Percentiles rank a stretch among this genome's conserved stretches.
These are phyloP conservation scores for Pholiota molesta DNA, from an alignment of 768 basidiomycete genomes.

Conservation along the genomic window DNA sequence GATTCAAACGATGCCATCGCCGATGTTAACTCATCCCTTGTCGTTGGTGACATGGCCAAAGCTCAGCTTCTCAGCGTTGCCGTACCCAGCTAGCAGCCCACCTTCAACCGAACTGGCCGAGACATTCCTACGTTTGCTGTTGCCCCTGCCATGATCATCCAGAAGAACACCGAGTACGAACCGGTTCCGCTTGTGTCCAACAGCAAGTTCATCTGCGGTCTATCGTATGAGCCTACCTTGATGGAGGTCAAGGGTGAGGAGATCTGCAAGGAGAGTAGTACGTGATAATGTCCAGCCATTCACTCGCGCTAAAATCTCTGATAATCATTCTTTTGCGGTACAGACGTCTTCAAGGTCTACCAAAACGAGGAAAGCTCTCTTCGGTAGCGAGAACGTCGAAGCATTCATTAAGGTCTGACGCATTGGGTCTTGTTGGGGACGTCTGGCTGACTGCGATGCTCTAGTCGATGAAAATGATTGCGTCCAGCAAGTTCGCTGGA, in stretches of 20 bases:
- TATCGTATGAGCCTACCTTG: slow-evolving; percentile 83
- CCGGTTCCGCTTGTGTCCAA: slow-evolving; percentile 72
- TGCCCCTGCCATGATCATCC: slow-evolving; percentile 17
- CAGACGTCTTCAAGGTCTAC: slow-evolving; percentile 91
- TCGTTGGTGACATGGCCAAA: slow-evolving; percentile 93
- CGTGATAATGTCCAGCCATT: slow-evolving; percentile 30
- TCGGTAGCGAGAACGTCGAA: too few species aligned
- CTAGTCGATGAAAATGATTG: too few species aligned
- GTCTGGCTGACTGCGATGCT: too few species aligned
- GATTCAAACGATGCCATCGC: slow-evolving; percentile 39
- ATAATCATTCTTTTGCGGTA: background rate
- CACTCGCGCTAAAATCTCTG: slow-evolving; percentile 1
- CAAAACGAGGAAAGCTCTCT: slow-evolving; percentile 99
- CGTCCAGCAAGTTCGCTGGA: too few species aligned
- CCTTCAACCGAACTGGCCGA: slow-evolving; percentile 45
- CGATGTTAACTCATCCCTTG: slow-evolving; percentile 48
- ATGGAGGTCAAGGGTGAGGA: slow-evolving; percentile 79
- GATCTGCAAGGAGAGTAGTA: slow-evolving; percentile 77
- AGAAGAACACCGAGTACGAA: slow-evolving; percentile 61
- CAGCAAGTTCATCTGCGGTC: slow-evolving; percentile 85
- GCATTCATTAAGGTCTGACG: too few species aligned
- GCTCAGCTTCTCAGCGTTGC: slow-evolving; percentile 77
- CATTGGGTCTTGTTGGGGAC: too few species aligned
- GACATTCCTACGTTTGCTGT: too few species aligned
- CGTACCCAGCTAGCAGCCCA: slow-evolving; percentile 69